These are phyloP conservation scores for Geotrichum restrictum DNA, from an alignment of 1,139 yeast species.

Conservation along the genomic window DNA sequence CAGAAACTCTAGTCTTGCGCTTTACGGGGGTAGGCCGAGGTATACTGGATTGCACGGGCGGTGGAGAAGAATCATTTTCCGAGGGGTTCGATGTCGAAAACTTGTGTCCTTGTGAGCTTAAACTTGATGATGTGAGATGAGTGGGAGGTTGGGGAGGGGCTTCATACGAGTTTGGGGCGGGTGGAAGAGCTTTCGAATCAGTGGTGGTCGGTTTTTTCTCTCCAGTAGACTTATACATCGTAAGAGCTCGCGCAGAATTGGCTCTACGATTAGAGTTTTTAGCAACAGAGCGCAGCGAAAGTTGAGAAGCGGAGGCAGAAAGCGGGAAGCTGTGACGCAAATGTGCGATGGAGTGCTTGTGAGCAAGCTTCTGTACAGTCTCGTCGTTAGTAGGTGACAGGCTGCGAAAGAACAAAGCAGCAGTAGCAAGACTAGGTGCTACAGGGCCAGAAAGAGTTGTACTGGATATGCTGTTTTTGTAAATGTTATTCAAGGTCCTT, in stretches of 20 bases:
- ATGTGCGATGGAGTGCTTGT: background rate
- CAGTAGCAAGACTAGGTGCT: conserved; percentile 2
- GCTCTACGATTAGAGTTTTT: background rate
- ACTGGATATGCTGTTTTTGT: background rate
- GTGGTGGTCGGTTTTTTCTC: background rate
- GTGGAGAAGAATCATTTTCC: background rate
- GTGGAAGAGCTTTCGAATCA: background rate
- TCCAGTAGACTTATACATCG: background rate
- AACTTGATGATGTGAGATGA: background rate
- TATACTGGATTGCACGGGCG: background rate
- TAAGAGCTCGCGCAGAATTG: background rate
- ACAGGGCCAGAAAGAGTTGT: background rate
- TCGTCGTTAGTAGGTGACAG: conserved; percentile 1
- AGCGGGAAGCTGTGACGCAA: conserved; percentile 3
- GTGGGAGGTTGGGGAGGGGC: conserved; percentile 5
- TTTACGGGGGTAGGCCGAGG: conserved; percentile 13
- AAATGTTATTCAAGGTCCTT: background rate
- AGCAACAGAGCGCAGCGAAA: background rate
- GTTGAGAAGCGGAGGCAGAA: background rate
- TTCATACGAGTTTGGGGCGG: background rate
- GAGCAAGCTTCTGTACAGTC: background rate
- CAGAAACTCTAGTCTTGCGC: conserved; percentile 27
- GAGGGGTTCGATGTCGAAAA: background rate
- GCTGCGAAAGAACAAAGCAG: conserved; percentile 4
- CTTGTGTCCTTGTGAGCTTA: background rate